These are phyloP conservation scores for Rhizomucor pusillus DNA, from an alignment of 371 early-diverging fungal genomes.

Conservation along the genomic window DNA sequence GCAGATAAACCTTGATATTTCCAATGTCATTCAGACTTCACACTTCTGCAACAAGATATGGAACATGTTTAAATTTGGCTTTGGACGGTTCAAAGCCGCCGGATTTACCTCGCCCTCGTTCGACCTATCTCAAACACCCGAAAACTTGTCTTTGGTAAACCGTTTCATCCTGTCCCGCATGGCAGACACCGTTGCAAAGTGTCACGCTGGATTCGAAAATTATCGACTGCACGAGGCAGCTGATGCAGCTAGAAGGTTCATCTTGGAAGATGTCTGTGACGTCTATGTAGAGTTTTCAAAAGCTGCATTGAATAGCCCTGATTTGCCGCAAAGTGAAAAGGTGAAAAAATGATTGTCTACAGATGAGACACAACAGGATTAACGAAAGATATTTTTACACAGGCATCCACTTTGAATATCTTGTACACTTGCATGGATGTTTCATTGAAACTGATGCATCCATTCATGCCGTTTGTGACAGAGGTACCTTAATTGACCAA, in stretches of 20 bases:
- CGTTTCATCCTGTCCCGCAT: conserved; percentile 86
- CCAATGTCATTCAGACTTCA: conserved; percentile 88
- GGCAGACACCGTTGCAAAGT: conserved; percentile 64
- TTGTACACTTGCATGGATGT: conserved; percentile 80
- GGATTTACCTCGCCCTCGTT: conserved; percentile 1
- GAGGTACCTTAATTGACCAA: conserved; percentile 68
- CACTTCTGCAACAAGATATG: conserved; percentile 99
- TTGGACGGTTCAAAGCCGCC: conserved; percentile 47
- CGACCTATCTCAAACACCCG: not conserved
- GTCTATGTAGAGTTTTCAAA: conserved; percentile 90
- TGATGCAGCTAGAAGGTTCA: conserved; percentile 82
- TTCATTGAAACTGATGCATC: conserved; percentile 88
- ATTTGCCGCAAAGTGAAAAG: conserved; percentile 29
- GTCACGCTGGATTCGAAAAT: conserved; percentile 65
- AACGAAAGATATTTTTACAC: conserved; percentile 3
- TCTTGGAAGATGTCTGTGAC: conserved; percentile 95
- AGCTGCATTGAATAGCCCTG: conserved; percentile 49
- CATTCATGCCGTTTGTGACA: conserved; percentile 98
- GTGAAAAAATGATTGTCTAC: conserved; percentile 13
- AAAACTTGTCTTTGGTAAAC: conserved; percentile 67
- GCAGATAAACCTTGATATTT: conserved; percentile 96
- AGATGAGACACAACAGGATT: not conserved
- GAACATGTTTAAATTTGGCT: conserved; percentile 88
- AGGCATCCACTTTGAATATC: conserved; percentile 42
- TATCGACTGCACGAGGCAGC: conserved; percentile 87